Evolutionary conservation across 2,329 filamentous ascomycete species (phyloP).

Genomic region (Alternaria longipes): DNA sequence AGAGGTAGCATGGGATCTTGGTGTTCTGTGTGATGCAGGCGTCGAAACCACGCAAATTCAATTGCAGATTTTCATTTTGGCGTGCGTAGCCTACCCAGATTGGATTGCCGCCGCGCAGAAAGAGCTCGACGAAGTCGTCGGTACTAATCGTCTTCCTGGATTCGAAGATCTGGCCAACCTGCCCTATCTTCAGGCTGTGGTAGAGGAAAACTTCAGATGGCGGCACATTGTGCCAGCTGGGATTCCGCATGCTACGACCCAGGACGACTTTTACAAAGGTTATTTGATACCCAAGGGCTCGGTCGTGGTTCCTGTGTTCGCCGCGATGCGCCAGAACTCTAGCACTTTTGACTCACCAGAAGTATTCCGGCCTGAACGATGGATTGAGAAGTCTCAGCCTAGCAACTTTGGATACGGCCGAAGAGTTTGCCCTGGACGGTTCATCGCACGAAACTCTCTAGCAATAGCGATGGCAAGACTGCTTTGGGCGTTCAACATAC

Average conservation of each 20-base stretch:
- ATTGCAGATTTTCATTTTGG: neutral
- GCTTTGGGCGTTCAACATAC: constrained; percentile 53
- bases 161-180: neutral
- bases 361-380: constrained; percentile 50
- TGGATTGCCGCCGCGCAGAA: neutral
- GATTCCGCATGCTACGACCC: neutral
- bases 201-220: neutral
- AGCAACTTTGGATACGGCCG: constrained; percentile 61
- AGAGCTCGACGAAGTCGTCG: constrained; percentile 1
- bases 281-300: constrained; percentile 29
- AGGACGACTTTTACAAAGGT: neutral
- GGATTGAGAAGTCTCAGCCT: constrained; percentile 29
- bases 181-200: neutral
- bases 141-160: neutral
- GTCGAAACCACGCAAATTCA: neutral
- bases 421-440: constrained; percentile 54
- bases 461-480: constrained; percentile 25
- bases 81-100: neutral
- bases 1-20: neutral
- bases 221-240: neutral
- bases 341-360: constrained; percentile 40
- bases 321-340: constrained; percentile 45
- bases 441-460: constrained; percentile 42
- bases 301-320: constrained; percentile 45
- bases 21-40: neutral